phyloP scores from a whole-genome alignment of 176 grass and related monocot species.

The Pharus latifolius region DNA sequence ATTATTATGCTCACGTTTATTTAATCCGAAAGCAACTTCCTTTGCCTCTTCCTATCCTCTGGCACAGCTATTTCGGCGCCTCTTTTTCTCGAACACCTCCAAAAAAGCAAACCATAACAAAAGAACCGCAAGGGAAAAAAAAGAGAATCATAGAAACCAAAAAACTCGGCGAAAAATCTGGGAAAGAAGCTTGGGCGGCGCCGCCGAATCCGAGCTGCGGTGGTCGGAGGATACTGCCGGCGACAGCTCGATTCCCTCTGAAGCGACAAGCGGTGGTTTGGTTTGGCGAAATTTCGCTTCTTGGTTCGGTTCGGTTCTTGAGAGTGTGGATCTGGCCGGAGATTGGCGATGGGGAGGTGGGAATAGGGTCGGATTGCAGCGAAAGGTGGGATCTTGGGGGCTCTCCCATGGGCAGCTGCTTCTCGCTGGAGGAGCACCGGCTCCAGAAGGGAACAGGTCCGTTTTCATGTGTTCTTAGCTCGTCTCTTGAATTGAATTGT shows the following conservation, averaged over 20 bases:
- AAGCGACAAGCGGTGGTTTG: not conserved
- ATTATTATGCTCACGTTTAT: conserved; percentile 1
- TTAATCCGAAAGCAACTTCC: conserved; percentile 29
- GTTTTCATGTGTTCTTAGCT: not conserved
- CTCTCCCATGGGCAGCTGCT: conserved; percentile 74
- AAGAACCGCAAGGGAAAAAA: conserved; percentile 3
- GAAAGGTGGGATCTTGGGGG: conserved; percentile 23
- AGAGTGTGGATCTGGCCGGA: conserved; percentile 31
- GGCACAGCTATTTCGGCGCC: conserved; percentile 56
- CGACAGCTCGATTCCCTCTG: not conserved
- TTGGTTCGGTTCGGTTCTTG: not conserved
- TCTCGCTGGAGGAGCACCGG: conserved; percentile 76
- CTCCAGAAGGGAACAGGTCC: conserved; percentile 51
- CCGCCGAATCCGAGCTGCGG: not conserved
- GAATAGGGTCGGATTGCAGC: conserved; percentile 16
- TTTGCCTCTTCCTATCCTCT: conserved; percentile 22
- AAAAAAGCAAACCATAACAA: conserved; percentile 24
- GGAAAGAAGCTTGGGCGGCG: not conserved
- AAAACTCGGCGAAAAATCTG: conserved; percentile 23
- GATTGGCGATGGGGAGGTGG: conserved; percentile 13
- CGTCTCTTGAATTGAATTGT: not conserved
- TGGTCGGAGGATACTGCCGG: not conserved
- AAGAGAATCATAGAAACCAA: conserved; percentile 4
- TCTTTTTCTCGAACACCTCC: conserved; percentile 18
- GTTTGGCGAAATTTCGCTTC: not conserved